phyloP scores from a whole-genome alignment of 371 early-diverging fungal species.

The Mucor sp. region DNA sequence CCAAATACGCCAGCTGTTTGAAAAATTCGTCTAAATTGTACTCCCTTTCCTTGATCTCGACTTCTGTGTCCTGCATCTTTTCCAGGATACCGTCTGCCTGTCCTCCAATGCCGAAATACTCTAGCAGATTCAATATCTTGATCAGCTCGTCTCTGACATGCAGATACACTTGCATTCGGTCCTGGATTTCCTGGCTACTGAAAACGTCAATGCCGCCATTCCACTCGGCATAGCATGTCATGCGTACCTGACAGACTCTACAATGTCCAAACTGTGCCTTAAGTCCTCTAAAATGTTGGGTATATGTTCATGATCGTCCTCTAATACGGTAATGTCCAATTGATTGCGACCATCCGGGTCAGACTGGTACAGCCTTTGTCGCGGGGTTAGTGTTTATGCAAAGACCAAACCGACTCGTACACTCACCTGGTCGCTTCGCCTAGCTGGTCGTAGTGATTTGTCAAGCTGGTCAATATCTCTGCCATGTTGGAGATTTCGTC shows the following conservation, averaged over 20 bases:
- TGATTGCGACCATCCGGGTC: slow-evolving; percentile 30
- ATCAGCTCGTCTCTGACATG: slow-evolving; percentile 31
- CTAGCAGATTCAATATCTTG: slow-evolving; percentile 34
- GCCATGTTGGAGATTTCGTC: slow-evolving; percentile 48
- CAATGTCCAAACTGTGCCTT: slow-evolving; percentile 31
- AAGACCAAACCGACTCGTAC: background rate
- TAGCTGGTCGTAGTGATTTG: slow-evolving; percentile 52
- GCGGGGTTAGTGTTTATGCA: background rate
- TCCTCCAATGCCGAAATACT: slow-evolving; percentile 32
- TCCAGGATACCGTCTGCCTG: slow-evolving; percentile 40
- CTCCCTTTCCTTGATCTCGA: slow-evolving; percentile 38
- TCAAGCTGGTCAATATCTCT: slow-evolving; percentile 47
- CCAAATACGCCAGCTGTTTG: slow-evolving; percentile 35
- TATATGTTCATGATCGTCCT: slow-evolving; percentile 46
- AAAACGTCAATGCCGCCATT: background rate
- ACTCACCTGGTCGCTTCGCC: slow-evolving; percentile 46
- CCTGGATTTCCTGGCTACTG: slow-evolving; percentile 35
- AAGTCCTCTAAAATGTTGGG: slow-evolving; percentile 45
- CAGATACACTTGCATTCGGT: slow-evolving; percentile 30
- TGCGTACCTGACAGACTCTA: slow-evolving; percentile 30
- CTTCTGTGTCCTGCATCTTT: slow-evolving; percentile 31
- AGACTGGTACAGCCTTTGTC: slow-evolving; percentile 31
- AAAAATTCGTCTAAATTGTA: slow-evolving; percentile 33
- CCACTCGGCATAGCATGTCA: background rate
- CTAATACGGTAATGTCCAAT: slow-evolving; percentile 46